A percentile compares a stretch with the other conserved stretches of the same genome.
phyloP scores from a whole-genome alignment of 192 early-diverging fungal genomes.

The Glomus cerebriforme region DNA sequence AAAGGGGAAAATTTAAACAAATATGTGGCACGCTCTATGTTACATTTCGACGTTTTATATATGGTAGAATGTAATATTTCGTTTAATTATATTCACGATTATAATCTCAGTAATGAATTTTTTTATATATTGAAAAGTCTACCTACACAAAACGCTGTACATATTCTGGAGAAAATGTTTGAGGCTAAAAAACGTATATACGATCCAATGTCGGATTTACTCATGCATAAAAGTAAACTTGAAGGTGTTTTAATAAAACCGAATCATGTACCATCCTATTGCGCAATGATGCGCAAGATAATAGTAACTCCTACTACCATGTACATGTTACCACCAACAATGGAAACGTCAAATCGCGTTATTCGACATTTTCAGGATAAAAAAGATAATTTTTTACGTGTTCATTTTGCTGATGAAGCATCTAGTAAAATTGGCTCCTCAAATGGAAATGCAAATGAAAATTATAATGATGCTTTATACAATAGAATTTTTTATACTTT shows the following conservation, averaged over 20 bases:
- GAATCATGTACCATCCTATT: constrained; percentile 44
- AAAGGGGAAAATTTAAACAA: not conserved
- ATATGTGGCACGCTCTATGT: constrained; percentile 18
- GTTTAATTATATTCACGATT: constrained; percentile 42
- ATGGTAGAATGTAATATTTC: constrained; percentile 49
- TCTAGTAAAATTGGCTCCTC: constrained; percentile 41
- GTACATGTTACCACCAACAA: constrained; percentile 59
- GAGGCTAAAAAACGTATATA: constrained; percentile 38
- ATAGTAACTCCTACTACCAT: constrained; percentile 68
- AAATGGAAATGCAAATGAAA: constrained; percentile 14
- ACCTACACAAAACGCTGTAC: constrained; percentile 31
- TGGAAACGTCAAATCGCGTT: constrained; percentile 74
- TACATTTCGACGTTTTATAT: constrained; percentile 47
- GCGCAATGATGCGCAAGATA: constrained; percentile 52
- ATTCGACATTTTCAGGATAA: constrained; percentile 56
- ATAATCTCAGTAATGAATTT: constrained; percentile 45
- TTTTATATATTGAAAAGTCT: constrained; percentile 31
- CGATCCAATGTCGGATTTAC: constrained; percentile 39
- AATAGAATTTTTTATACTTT: constrained; percentile 53
- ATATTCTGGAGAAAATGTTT: constrained; percentile 42
- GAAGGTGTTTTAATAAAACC: constrained; percentile 16
- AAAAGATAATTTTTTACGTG: constrained; percentile 64
- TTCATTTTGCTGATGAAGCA: constrained; percentile 69
- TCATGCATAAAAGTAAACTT: constrained; percentile 30
- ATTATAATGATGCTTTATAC: constrained; percentile 46